Percentiles rank a stretch among this genome's conserved stretches.
phyloP scores from a whole-genome alignment of 495 filamentous ascomycete species.

The Penicillium ucsense region DNA sequence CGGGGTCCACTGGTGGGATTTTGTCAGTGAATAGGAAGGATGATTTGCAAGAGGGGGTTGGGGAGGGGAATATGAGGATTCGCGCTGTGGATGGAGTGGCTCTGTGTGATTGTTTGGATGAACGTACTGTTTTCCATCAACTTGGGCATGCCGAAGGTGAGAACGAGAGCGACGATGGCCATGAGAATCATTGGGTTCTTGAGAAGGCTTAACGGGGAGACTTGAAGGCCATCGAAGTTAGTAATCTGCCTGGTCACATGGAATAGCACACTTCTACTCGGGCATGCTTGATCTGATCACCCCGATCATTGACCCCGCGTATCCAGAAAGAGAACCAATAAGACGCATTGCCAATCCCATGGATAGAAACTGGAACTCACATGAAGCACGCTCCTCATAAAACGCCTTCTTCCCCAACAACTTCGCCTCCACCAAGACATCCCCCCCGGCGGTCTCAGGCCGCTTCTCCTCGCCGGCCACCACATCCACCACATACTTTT shows the following conservation, averaged over 20 bases:
- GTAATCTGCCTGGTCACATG: not conserved
- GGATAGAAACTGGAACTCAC: conserved; percentile 47
- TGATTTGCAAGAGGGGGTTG: not conserved
- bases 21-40: not conserved
- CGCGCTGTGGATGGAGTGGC: no score
- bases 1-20: conserved; percentile 69
- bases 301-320: no score
- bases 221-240: conserved; percentile 9
- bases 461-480: conserved; percentile 4
- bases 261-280: not conserved
- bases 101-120: no score
- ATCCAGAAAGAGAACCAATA: no score
- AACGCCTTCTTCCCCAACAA: conserved; percentile 56
- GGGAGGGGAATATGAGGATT: not conserved
- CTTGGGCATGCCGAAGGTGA: conserved; percentile 88
- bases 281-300: not conserved
- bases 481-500: conserved; percentile 30
- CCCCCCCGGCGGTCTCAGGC: not conserved
- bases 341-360: not conserved
- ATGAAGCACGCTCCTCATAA: conserved; percentile 60
- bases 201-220: conserved; percentile 59
- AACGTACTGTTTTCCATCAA: conserved; percentile 88
- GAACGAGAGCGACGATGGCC: conserved; percentile 63
- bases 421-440: conserved; percentile 49
- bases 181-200: conserved; percentile 94